Percentiles rank a stretch among this genome's conserved stretches.
These are phyloP conservation scores for Vitis amurensis DNA, from an alignment of 164 flowering plant genomes.

Conservation along the genomic window DNA sequence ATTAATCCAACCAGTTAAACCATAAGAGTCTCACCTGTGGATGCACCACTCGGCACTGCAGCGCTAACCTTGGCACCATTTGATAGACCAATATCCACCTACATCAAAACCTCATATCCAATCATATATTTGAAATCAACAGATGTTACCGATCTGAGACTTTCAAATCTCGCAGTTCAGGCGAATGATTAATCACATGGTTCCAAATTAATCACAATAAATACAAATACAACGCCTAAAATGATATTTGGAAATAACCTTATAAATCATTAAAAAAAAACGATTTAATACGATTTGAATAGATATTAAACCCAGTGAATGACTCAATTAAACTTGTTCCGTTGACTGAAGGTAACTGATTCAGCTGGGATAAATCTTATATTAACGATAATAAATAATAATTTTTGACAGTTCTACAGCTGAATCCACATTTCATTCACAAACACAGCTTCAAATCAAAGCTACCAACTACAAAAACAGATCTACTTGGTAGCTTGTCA, in stretches of 20 bases:
- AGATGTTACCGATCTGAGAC: no score
- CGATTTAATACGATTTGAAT: not conserved
- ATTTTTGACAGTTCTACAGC: no score
- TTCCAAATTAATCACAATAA: not conserved
- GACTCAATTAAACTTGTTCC: not conserved
- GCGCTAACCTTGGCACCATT: slow-evolving; percentile 60
- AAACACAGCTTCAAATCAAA: not conserved
- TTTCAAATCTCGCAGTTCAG: not conserved
- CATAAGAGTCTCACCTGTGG: slow-evolving; percentile 56
- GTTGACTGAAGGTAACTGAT: not conserved
- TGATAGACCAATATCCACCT: slow-evolving; percentile 59
- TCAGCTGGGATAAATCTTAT: not conserved
- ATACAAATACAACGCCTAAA: not conserved
- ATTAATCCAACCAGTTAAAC: no score
- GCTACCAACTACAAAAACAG: not conserved
- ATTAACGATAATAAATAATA: no score
- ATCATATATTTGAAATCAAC: not conserved
- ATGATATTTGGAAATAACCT: no score
- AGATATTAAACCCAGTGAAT: not conserved
- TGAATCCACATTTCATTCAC: no score
- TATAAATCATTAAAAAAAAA: no score
- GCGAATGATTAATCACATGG: not conserved
- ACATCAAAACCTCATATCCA: slow-evolving; percentile 6
- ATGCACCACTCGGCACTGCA: slow-evolving; percentile 94
- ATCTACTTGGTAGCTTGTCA: not conserved